phyloP scores from a whole-genome alignment of 371 early-diverging fungal species.

The Vairimorpha apis region DNA sequence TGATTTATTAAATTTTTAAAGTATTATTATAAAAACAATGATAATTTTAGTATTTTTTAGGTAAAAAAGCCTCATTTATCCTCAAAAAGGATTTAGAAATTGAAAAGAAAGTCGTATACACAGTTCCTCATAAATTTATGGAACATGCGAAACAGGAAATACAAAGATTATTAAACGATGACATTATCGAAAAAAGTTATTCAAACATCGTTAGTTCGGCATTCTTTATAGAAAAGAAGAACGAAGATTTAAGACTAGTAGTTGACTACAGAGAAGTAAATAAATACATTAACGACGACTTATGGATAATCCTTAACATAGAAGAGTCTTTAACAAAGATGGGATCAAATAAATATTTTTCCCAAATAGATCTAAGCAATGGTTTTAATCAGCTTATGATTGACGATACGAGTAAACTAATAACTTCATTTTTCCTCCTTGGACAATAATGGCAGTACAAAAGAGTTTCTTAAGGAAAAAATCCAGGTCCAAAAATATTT shows the following conservation, averaged over 20 bases:
- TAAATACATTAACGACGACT: not conserved
- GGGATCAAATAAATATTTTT: slow-evolving; percentile 46
- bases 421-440: not conserved
- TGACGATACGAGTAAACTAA: not conserved
- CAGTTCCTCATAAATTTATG: not conserved
- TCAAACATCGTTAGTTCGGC: not conserved
- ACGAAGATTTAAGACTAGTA: slow-evolving; percentile 18
- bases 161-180: not conserved
- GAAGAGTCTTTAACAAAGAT: slow-evolving; percentile 13
- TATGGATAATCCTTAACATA: slow-evolving; percentile 3
- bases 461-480: slow-evolving; percentile 27
- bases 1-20: slow-evolving; percentile 1
- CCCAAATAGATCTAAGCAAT: slow-evolving; percentile 7
- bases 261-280: slow-evolving; percentile 35
- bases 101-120: not conserved
- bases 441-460: not conserved
- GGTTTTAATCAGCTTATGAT: not conserved
- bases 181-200: slow-evolving; percentile 14
- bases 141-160: slow-evolving; percentile 1
- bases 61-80: not conserved
- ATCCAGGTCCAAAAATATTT: slow-evolving; percentile 22
- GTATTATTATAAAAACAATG: not conserved
- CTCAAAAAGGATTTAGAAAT: not conserved
- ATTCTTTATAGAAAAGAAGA: slow-evolving; percentile 31
- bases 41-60: not conserved